Base-by-base conservation (phyloP, 1,139 yeast species). In the Kodamaea fungicola region DNA sequence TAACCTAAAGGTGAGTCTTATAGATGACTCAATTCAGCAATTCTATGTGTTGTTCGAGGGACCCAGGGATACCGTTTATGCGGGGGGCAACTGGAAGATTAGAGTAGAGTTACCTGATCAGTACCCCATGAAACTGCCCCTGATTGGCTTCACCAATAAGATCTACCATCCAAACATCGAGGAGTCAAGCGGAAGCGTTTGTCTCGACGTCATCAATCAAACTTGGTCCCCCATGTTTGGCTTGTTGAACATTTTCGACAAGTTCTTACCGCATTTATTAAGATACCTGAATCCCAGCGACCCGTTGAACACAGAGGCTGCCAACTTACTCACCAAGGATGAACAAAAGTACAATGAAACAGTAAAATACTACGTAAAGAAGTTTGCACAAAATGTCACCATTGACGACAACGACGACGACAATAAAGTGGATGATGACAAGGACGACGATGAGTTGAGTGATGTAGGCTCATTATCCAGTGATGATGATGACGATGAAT, bases 151-250 rank as follows among this genome's bases (percentile, higher is more conserved):
- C 57, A 81, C 81, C 40, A 92, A 90, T 61, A 86, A 83, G 58
- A 90, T 92, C 24, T 90, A 80, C 61, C 98, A 92, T 57, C 98
- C 98, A 6, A 92, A 92, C 56, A 86, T 87, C 42, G 96, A 87
- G 54, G 92, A 87, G 55, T 74, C 80, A 22, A 83, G 95, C 3
- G 98, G 98, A 0, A 82, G 95, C 0, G 97, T 92, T 9, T 92
- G 98, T 62, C 77, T 92, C 42, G 98, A 92, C 57, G 98, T 92
- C 26, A 90, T 92, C 49, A 92, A 92, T 61, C 97, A 92, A 56
- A 89, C 97, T 1, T 92, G 98, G 98, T 85, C 95, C 31, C 98
- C 98, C 2, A 86, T 92, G 90, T 92, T 89, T 68, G 97, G 92
- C 36, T 74, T 90, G 50, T 71, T 83, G 49, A 92, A 92, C 59